Percentiles rank a stretch among this genome's conserved stretches.
These are phyloP conservation scores for Irpex rosettiformis DNA, from an alignment of 1,284 basidiomycete genomes.

Conservation along the genomic window DNA sequence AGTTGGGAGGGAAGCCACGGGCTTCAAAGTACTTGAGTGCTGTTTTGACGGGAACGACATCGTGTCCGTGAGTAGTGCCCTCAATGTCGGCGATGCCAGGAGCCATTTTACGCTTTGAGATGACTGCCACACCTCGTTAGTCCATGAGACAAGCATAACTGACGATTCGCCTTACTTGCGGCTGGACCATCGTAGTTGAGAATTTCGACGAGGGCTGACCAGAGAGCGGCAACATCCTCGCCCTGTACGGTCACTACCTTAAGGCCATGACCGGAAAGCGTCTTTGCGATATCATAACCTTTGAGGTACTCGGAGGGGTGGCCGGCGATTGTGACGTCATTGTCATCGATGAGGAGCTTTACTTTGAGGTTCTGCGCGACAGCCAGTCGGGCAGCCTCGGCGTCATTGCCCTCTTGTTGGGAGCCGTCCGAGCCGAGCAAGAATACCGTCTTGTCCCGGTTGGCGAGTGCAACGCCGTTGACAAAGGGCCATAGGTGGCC, in stretches of 20 bases:
- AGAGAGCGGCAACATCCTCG: constrained; percentile 76
- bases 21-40: constrained; percentile 69
- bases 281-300: constrained; percentile 69
- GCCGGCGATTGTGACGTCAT: constrained; percentile 84
- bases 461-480: constrained; percentile 78
- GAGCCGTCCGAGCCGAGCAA: constrained; percentile 84
- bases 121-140: constrained; percentile 37
- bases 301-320: constrained; percentile 82
- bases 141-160: not conserved
- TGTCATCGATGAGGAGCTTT: constrained; percentile 84
- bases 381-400: constrained; percentile 81
- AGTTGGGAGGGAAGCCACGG: constrained; percentile 58
- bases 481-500: constrained; percentile 83
- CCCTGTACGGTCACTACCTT: constrained; percentile 71
- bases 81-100: constrained; percentile 77
- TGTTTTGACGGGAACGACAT: constrained; percentile 76
- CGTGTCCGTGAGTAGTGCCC: constrained; percentile 76
- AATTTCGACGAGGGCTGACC: constrained; percentile 56
- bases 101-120: constrained; percentile 77
- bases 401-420: constrained; percentile 87
- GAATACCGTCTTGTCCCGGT: constrained; percentile 74
- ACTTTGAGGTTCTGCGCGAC: constrained; percentile 79
- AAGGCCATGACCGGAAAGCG: constrained; percentile 76
- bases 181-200: constrained; percentile 69
- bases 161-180: constrained; percentile 45